Percentiles rank a stretch among this genome's conserved stretches.
phyloP scores from a whole-genome alignment of 2,329 filamentous ascomycete genomes.

The Pseudogymnoascus verrucosus region DNA sequence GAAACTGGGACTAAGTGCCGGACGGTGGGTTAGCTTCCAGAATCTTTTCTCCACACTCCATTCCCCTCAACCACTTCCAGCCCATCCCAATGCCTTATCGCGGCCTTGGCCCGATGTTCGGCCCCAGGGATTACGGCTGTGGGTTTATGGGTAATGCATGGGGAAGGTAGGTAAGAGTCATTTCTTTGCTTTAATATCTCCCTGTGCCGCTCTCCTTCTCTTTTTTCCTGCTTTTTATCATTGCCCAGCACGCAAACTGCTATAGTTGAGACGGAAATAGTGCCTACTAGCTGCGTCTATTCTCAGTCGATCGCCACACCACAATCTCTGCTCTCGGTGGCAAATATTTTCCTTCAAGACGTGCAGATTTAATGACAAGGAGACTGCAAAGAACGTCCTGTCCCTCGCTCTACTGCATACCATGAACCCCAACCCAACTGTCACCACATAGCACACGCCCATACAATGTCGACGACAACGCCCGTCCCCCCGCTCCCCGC shows the following conservation, averaged over 20 bases:
- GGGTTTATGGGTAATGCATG: background rate
- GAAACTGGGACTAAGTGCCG: background rate
- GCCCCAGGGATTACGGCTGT: background rate
- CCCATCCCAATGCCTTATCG: background rate
- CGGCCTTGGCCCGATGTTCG: constrained; percentile 2
- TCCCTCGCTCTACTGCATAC: background rate
- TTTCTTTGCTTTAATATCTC: background rate
- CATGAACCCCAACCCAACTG: background rate
- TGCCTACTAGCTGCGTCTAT: background rate
- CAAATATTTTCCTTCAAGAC: background rate
- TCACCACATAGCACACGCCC: background rate
- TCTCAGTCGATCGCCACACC: background rate
- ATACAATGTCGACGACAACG: background rate
- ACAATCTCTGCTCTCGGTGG: background rate
- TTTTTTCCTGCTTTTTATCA: background rate
- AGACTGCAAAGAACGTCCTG: background rate
- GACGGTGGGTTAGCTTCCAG: background rate
- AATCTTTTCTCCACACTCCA: background rate
- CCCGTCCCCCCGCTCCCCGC: background rate
- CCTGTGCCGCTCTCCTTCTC: background rate
- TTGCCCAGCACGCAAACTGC: background rate
- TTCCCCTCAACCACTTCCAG: background rate
- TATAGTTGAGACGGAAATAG: background rate
- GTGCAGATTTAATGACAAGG: background rate
- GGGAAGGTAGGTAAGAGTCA: background rate